A percentile compares a stretch with the other conserved stretches of the same genome.
phyloP scores from a whole-genome alignment of 2,329 filamentous ascomycete genomes.

The Penicillium vulpinum region DNA sequence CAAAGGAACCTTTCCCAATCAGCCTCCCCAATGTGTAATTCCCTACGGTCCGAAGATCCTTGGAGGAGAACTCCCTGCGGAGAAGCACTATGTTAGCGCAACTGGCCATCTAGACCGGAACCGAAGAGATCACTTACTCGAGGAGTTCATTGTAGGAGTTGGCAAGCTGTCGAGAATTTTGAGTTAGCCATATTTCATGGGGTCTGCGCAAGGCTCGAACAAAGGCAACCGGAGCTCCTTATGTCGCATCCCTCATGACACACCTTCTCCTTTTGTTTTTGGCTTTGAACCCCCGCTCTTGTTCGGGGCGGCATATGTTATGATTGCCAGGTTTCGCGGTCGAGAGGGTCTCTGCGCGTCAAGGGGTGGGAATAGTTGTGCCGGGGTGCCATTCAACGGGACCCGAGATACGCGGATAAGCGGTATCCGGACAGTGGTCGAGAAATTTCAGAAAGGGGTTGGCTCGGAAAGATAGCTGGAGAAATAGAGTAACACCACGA shows the following conservation, averaged over 20 bases:
- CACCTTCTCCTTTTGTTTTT: conserved; percentile 62
- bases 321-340: conserved; percentile 28
- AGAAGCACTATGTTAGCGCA: conserved; percentile 15
- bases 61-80: conserved; percentile 84
- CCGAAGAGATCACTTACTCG: conserved; percentile 62
- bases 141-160: conserved; percentile 95
- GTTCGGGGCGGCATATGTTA: conserved; percentile 48
- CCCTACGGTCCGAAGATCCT: conserved; percentile 86
- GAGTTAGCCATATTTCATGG: conserved; percentile 16
- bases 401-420: conserved; percentile 2
- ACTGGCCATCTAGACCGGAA: conserved; percentile 1
- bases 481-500: background rate
- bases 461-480: background rate
- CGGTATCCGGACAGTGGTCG: background rate
- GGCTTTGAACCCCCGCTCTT: conserved; percentile 56
- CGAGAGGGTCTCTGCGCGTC: conserved; percentile 21
- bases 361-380: conserved; percentile 15
- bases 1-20: conserved; percentile 97
- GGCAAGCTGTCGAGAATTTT: conserved; percentile 66
- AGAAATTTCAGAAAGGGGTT: conserved; percentile 1
- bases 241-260: conserved; percentile 13
- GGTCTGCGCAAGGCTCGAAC: background rate
- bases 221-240: background rate
- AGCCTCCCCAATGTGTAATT: conserved; percentile 90
- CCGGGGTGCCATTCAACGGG: conserved; percentile 24